Evolutionary conservation across 2,329 filamentous ascomycete genomes (phyloP).

Genomic region (Escovopsis weberi): DNA sequence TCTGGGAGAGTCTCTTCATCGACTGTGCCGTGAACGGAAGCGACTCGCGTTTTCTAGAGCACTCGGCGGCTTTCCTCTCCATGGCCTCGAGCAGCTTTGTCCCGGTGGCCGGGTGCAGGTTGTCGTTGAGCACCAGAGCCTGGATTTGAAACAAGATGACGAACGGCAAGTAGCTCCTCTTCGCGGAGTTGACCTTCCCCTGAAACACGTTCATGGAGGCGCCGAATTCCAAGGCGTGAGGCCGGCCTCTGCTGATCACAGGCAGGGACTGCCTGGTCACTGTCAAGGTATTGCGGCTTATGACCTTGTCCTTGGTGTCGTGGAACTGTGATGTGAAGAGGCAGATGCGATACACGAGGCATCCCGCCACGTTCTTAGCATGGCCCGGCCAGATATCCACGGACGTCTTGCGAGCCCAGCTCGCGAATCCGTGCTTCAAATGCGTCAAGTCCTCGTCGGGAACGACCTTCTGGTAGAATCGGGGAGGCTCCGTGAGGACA

Average conservation of each 20-base stretch:
- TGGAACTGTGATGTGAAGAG: neutral
- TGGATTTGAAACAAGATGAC: slow-evolving; percentile 47
- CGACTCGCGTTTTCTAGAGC: slow-evolving; percentile 10
- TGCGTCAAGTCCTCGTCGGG: neutral
- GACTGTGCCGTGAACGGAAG: slow-evolving; percentile 35
- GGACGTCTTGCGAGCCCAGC: slow-evolving; percentile 16
- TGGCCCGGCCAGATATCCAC: slow-evolving; percentile 17
- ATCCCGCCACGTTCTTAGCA: slow-evolving; percentile 21
- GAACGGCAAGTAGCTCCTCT: slow-evolving; percentile 28
- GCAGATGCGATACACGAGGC: slow-evolving; percentile 29
- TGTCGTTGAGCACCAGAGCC: slow-evolving; percentile 47
- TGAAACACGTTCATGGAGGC: slow-evolving; percentile 19
- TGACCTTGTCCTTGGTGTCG: slow-evolving; percentile 10
- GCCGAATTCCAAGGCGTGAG: slow-evolving; percentile 8
- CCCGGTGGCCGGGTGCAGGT: slow-evolving; percentile 41
- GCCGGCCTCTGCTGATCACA: slow-evolving; percentile 1
- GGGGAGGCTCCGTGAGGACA: slow-evolving; percentile 36
- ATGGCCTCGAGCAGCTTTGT: slow-evolving; percentile 31
- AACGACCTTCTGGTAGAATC: slow-evolving; percentile 24
- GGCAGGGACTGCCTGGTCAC: slow-evolving; percentile 13
- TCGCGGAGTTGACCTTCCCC: slow-evolving; percentile 13
- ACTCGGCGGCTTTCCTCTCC: slow-evolving; percentile 13
- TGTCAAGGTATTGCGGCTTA: slow-evolving; percentile 10
- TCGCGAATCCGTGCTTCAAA: neutral
- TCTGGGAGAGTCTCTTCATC: slow-evolving; percentile 35